Base-by-base conservation (phyloP, 805 yeast species). In the Wickerhamiella brachini region DNA sequence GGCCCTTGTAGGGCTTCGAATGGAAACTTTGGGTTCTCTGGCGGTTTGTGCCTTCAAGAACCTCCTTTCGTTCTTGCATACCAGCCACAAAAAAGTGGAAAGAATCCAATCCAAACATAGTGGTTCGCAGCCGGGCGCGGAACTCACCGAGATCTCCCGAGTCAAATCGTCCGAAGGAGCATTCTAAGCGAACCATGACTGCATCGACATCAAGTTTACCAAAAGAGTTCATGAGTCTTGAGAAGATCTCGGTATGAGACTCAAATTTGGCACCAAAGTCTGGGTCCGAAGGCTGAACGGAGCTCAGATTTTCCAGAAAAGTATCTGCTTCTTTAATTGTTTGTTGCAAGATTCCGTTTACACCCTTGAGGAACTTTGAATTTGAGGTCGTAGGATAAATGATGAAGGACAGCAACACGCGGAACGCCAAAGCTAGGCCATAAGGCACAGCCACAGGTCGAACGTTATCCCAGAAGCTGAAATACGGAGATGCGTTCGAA, bases 371-470 rank as follows among this genome's bases (percentile, higher is more conserved):
- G 47, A 59, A 55, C 37, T 56, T 56, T 31, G 47, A 52, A 42
- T 54, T 59, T 1, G 68, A 59, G 1, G 67, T 57, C 9, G 52
- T 50, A 5, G 68, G 68, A 39, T 59, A 57, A 2, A 64, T 51
- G 7, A 65, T 17, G 15, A 54, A 9, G 5, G 63, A 53, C 1
- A 56, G 55, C 7, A 55, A 51, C 34, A 62, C 48, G 18, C 57
- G 50, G 8, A 61, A 48, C 0, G 62, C 59, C 15, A 60, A 51
- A 2, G 59, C 59, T 42, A 65, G 42, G 8, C 61, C 60, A 53
- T 57, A 51, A 1, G 67, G 65, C 31, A 59, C 57, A 13, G 57
- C 44, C 8, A 55, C 44, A 20, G 55, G 47, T 2, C 56, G 47
- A 8, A 59, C 63, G 22, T 52, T 52, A 9, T 44, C 23, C 56